Evolutionary conservation across 2,329 filamentous ascomycete genomes (phyloP), one percentile per base, ranked within the genome.

Genomic region (Curvularia hawaiiensis): DNA sequence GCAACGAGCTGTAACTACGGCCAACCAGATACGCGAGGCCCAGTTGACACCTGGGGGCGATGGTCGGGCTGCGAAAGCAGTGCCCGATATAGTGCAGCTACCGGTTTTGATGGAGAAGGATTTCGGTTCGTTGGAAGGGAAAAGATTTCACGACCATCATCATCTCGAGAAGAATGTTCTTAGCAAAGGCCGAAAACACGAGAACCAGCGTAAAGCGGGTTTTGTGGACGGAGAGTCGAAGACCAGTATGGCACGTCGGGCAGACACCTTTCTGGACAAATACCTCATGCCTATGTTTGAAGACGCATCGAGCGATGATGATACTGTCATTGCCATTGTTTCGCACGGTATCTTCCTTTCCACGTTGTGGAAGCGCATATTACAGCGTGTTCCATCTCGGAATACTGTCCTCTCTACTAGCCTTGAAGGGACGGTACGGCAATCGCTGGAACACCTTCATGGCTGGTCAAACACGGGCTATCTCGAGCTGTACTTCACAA

Each of bases 341-440:
- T 89, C 92, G 2, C 93, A 97, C 69, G 92, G 93, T 16, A 88
- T 96, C 59, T 86, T 96, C 40, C 83, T 97, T 2, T 86, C 85
- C 2, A 82, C 86, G 31, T 75, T 97, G 0, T 88, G 90, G 82
- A 82, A 83, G 54, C 80, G 83, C 12, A 73, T 96, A 14, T 77
- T 89, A 8, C 76, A 79, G 12, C 81, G 84, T 3, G 83, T 91
- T 57, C 75, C 79, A 2, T 68, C 75, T 12, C 75, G 75, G 46
- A 81, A 77, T 60, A 75, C 86, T 7, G 67, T 70, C 1, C 64
- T 85, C 26, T 75, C 74, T 5, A 69, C 79, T 12, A 78, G 79
- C 31, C 71, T 83, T 7, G 72, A 73, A 4, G 72, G 77, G 56
- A 66, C 67, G 35, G 68, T 68, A 39, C 76, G 69, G 45, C 64